A percentile compares a stretch with the other conserved stretches of the same genome.
Evolutionary conservation across 2,329 filamentous ascomycete genomes (phyloP).

Genomic region (Graphilbum sp.): DNA sequence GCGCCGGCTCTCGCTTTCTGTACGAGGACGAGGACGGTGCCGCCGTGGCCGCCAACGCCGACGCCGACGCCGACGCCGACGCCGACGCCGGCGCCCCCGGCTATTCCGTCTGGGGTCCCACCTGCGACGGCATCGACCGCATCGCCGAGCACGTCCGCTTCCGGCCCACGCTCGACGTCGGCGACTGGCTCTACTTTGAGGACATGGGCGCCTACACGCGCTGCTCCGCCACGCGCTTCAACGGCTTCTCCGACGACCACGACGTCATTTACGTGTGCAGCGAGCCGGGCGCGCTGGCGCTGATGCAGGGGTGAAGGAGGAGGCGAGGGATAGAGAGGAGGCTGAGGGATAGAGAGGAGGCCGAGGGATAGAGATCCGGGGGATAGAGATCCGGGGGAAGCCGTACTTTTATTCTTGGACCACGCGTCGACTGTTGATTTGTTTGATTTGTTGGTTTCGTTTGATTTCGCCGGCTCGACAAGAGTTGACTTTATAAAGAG

Average conservation of each 20-base stretch:
- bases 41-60: no score
- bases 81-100: conserved; percentile 39
- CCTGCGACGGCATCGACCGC: conserved; percentile 93
- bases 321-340: neutral
- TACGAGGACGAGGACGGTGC: conserved; percentile 31
- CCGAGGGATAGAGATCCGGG: neutral
- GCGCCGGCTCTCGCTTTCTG: conserved; percentile 37
- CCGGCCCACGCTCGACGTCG: conserved; percentile 63
- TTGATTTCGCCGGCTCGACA: no score
- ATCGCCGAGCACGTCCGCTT: conserved; percentile 73
- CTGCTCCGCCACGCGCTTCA: conserved; percentile 95
- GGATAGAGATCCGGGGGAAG: no score
- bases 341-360: neutral
- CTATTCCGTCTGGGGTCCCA: conserved; percentile 97
- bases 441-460: no score
- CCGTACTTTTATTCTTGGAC: no score
- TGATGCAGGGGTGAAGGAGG: conserved; percentile 27
- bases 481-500: no score
- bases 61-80: conserved; percentile 16
- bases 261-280: conserved; percentile 91
- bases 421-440: no score
- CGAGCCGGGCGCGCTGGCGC: conserved; percentile 68
- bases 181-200: conserved; percentile 98
- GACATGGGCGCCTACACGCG: conserved; percentile 98
- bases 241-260: conserved; percentile 85